These are phyloP conservation scores for Millerozyma miso DNA, from an alignment of 805 yeast species.

Conservation along the genomic window DNA sequence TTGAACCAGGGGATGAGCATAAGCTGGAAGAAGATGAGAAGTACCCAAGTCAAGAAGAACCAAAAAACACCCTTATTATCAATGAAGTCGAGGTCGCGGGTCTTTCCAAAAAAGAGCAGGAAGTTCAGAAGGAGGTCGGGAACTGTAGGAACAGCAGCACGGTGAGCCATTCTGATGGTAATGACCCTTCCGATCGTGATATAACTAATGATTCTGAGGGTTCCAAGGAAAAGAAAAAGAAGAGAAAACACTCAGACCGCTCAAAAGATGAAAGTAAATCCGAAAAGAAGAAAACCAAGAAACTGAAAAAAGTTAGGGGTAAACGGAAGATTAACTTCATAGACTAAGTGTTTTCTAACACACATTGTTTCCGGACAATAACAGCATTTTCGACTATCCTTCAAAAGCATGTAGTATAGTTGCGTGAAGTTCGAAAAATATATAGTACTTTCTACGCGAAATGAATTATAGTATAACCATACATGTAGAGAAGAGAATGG, in stretches of 20 bases:
- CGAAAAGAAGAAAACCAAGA: slow-evolving; percentile 5
- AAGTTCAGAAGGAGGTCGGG: too few relatives aligned
- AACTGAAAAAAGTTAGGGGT: background rate
- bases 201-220: slow-evolving; percentile 10
- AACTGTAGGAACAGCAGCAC: too few relatives aligned
- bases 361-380: too few relatives aligned
- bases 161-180: too few relatives aligned
- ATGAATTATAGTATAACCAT: background rate
- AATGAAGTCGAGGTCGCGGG: slow-evolving; percentile 40
- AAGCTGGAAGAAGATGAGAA: slow-evolving; percentile 3
- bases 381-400: too few relatives aligned
- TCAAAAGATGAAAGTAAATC: slow-evolving; percentile 2
- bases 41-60: background rate
- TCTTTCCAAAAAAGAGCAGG: slow-evolving; percentile 9
- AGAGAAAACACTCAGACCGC: slow-evolving; percentile 6
- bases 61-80: slow-evolving; percentile 29
- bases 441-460: background rate
- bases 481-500: slow-evolving; percentile 10
- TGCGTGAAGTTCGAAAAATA: background rate
- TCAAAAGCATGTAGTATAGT: background rate
- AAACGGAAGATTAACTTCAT: too few relatives aligned
- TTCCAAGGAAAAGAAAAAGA: slow-evolving; percentile 8
- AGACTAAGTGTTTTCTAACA: too few relatives aligned
- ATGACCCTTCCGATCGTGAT: slow-evolving; percentile 7
- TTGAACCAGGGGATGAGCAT: slow-evolving; percentile 5